phyloP scores from a whole-genome alignment of 352 stramenopile genomes.

The Nothophytophthora sp. region DNA sequence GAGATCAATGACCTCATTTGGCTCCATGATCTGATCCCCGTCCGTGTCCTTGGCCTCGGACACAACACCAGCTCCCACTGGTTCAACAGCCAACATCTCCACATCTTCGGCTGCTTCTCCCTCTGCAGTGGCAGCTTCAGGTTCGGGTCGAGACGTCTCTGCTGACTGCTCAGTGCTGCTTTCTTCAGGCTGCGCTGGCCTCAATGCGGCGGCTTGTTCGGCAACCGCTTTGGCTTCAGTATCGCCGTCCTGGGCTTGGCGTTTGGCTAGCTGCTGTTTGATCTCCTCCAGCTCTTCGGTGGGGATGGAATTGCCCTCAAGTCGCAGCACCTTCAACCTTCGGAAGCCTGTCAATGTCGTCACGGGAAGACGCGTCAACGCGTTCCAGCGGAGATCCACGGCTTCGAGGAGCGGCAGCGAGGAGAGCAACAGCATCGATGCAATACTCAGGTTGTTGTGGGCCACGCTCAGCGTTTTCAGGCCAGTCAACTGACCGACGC shows the following conservation, averaged over 20 bases:
- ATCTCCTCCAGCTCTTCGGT: slow-evolving; percentile 14
- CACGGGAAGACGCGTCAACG: slow-evolving; percentile 16
- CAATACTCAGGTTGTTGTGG: slow-evolving; percentile 59
- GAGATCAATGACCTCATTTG: not conserved
- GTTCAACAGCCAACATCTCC: not conserved
- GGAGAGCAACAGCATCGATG: slow-evolving; percentile 25
- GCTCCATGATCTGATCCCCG: slow-evolving; percentile 4
- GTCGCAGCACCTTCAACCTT: slow-evolving; percentile 12
- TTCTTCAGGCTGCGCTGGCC: not conserved
- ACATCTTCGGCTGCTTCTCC: not conserved
- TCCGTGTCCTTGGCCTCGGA: not conserved
- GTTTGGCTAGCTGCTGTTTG: slow-evolving; percentile 12
- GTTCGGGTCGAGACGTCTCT: not conserved
- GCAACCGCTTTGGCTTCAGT: too few relatives aligned
- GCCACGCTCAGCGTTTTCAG: slow-evolving; percentile 43
- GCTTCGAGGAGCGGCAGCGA: slow-evolving; percentile 29
- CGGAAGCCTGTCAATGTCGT: slow-evolving; percentile 3
- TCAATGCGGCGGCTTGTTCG: too few relatives aligned
- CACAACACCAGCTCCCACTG: not conserved
- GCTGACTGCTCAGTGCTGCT: slow-evolving; percentile 1
- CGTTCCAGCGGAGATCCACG: slow-evolving; percentile 50
- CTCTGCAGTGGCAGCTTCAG: not conserved
- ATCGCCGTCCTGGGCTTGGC: not conserved
- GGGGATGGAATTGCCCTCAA: slow-evolving; percentile 30
- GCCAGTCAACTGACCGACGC: slow-evolving; percentile 24